Evolutionary conservation across 805 yeast genomes (phyloP).

Genomic region (Torulaspora gathmanii): DNA sequence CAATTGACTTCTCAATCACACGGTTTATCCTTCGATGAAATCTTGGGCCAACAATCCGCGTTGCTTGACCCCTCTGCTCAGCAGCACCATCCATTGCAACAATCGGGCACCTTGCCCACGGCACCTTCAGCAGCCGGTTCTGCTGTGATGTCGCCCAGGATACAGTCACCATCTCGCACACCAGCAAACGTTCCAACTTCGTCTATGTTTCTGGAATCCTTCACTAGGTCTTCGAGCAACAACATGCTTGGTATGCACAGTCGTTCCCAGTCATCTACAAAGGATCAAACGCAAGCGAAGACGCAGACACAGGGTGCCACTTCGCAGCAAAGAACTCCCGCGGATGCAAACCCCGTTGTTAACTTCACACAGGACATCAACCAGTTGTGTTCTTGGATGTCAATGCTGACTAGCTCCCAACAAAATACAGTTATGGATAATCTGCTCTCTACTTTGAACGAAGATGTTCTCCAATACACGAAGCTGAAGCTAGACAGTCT

Average conservation of each 20-base stretch:
- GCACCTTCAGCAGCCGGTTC: slow-evolving; percentile 30
- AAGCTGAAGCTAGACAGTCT: slow-evolving; percentile 43
- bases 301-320: slow-evolving; percentile 1
- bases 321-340: slow-evolving; percentile 7
- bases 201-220: slow-evolving; percentile 23
- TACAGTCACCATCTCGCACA: slow-evolving; percentile 21
- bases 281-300: slow-evolving; percentile 6
- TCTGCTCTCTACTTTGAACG: slow-evolving; percentile 46
- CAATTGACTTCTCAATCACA: slow-evolving; percentile 15
- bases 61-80: slow-evolving; percentile 15
- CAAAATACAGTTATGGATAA: slow-evolving; percentile 51
- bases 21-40: slow-evolving; percentile 21
- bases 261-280: slow-evolving; percentile 9
- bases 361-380: slow-evolving; percentile 49
- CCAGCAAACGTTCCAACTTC: slow-evolving; percentile 12
- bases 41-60: slow-evolving; percentile 24
- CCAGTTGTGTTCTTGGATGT: slow-evolving; percentile 48
- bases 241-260: slow-evolving; percentile 11
- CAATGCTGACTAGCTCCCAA: slow-evolving; percentile 47
- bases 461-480: slow-evolving; percentile 48
- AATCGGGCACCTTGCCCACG: slow-evolving; percentile 7
- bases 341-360: slow-evolving; percentile 18
- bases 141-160: slow-evolving; percentile 26
- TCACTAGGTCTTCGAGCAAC: slow-evolving; percentile 22
- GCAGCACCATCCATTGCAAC: slow-evolving; percentile 9